Base-by-base conservation (phyloP, 148 eudicot genomes). In the Rhododendron mucronatum region DNA sequence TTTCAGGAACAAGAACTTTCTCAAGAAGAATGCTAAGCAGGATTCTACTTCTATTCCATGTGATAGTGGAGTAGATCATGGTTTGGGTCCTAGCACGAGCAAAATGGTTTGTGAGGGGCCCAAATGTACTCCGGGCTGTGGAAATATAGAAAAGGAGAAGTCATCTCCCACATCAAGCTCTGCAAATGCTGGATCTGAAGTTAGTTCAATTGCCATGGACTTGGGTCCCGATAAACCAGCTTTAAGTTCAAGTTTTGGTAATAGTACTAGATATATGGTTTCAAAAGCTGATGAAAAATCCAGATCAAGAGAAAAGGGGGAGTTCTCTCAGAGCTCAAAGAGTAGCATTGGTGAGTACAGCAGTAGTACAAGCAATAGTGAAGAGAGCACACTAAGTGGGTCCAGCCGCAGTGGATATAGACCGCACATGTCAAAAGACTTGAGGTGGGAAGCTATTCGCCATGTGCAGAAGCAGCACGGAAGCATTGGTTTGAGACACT, bases 371-470 rank as follows among this genome's bases (percentile, higher is more conserved):
- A 94, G 91, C 82, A 84, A 76, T 82, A 91, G 97, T 90, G 96
- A 90, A 73, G 97, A 92, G 77, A 95, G 95, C 88, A 90, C 91
- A 85, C 86, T 88, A 84, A 91, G 96, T 88, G 93, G 94, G 44
- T 91, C 93, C 11, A 90, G 87, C 83, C 91, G 90, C 7, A 90
- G 91, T 86, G 88, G 93, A 77, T 85, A 83, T 84, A 87, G 96
- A 87, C 96, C 95, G 8, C 98, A 95, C 87, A 95, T 95, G 97
- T 94, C 97, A 5, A 95, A 91, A 86, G 95, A 95, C 90, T 78
- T 89, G 88, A 93, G 91, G 88, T 95, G 95, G 97, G 95, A 93
- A 61, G 94, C 95, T 41, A 87, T 95, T 81, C 86, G 74, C 33
- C 41, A 69, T 84, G 89, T 90, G 77, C 90, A 88, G 87, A 89